Conservation (phyloP, 2,329 filamentous ascomycete genomes). For the Sarocladium strictum region DNA sequence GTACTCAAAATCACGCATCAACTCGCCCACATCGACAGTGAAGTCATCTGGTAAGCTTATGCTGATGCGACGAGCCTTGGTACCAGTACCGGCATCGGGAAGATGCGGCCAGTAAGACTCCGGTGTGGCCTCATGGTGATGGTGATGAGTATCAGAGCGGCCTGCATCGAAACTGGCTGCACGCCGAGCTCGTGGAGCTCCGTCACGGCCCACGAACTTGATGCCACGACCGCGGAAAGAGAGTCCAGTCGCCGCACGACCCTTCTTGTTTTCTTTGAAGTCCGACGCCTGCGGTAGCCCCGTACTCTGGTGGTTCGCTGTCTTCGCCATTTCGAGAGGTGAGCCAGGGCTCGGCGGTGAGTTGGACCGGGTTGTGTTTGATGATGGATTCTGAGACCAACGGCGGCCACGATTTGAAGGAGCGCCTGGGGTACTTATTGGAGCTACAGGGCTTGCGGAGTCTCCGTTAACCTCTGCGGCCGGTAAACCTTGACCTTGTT, state of each 20-base stretch:
- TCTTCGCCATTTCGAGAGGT: slow-evolving; percentile 34
- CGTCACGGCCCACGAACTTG: slow-evolving; percentile 33
- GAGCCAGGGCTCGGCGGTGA: slow-evolving; percentile 46
- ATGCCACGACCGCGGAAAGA: slow-evolving; percentile 41
- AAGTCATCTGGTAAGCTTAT: slow-evolving; percentile 69
- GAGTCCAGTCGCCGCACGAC: slow-evolving; percentile 45
- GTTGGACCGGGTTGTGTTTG: slow-evolving; percentile 39
- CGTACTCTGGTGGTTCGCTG: slow-evolving; percentile 19
- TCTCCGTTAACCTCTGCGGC: background rate
- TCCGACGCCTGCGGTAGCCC: slow-evolving; percentile 36
- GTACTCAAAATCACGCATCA: slow-evolving; percentile 65
- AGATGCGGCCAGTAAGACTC: slow-evolving; percentile 52
- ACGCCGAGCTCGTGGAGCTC: slow-evolving; percentile 24
- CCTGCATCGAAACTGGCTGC: slow-evolving; percentile 45
- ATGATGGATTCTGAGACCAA: slow-evolving; percentile 41
- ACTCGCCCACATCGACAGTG: slow-evolving; percentile 61
- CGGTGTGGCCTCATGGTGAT: slow-evolving; percentile 23
- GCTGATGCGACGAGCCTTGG: slow-evolving; percentile 75
- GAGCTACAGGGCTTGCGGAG: background rate
- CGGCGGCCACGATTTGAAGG: slow-evolving; percentile 23
- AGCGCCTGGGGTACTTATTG: background rate
- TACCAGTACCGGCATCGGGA: slow-evolving; percentile 64
- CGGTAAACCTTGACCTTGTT: background rate
- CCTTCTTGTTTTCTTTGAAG: slow-evolving; percentile 39
- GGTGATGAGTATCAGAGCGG: slow-evolving; percentile 15